Evolutionary conservation across 306 rosid genomes (phyloP), one percentile per base, ranked within the genome.

Genomic region (Malus orientalis): DNA sequence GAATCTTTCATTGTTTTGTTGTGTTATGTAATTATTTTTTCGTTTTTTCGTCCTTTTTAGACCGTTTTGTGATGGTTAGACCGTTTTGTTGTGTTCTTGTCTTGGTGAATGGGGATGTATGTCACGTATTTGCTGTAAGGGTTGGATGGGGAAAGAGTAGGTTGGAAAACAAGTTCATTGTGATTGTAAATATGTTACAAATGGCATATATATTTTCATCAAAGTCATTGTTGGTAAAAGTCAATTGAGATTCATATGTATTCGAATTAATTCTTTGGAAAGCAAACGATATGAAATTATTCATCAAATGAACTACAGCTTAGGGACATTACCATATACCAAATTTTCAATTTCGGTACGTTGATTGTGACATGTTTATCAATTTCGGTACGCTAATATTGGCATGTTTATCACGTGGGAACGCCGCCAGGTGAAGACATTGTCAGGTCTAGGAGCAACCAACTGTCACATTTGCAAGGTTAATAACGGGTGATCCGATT

Each of bases 141-240:
- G 33, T 30, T 30, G 33, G 33, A 30, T 30, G 33, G 33, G 33
- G 33, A 30, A 30, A 4, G 76, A 81, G 67, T 64, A 77, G 70
- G 78, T 76, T 67, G 77, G 36, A 65, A 65, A 76, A 75, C 76
- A 72, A 64, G 77, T 82, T 63, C 78, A 71, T 77, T 81, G 81
- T 78, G 86, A 76, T 45, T 89, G 96, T 91, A 86, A 76, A 91
- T 91, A 83, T 76, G 61, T 80, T 75, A 10, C 10, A 10, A 85
- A 68, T 76, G 71, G 82, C 38, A 78, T 29, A 29, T 68, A 76
- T 66, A 69, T 78, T 53, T 76, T 67, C 70, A 76, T 78, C 49
- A n/a, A n/a, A 69, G 79, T 74, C 51, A 82, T 73, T 51, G 40
- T 44, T 77, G 23, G 62, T 57, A 22, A 8, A 16, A n/a, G 25